Conservation (phyloP, 306 rosid species). For the Prunus mira region DNA sequence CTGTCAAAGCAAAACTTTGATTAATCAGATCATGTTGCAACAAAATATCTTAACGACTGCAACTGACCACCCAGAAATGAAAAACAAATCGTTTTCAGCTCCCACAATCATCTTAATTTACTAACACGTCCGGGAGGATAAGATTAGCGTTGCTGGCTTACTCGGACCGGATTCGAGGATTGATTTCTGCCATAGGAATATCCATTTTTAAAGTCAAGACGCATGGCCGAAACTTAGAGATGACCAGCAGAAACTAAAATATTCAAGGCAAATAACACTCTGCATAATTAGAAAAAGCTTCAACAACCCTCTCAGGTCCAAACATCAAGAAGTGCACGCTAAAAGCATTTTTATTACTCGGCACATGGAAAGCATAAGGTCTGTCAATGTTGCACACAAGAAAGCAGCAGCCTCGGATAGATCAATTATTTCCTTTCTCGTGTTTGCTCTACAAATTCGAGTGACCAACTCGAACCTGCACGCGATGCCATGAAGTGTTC, state of each 20-base stretch:
- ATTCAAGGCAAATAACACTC: background rate
- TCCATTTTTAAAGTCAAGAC: background rate
- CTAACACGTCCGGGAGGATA: no score
- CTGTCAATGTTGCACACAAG: background rate
- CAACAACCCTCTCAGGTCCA: background rate
- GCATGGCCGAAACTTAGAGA: background rate
- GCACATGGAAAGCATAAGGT: background rate
- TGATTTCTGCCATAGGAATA: background rate
- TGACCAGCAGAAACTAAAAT: background rate
- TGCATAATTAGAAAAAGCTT: background rate
- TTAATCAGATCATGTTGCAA: background rate
- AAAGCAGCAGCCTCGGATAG: background rate
- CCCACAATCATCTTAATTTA: no score
- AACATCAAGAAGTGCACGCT: background rate
- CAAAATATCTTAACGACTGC: background rate
- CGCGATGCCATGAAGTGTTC: conserved; percentile 88
- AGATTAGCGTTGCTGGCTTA: background rate
- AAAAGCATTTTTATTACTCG: background rate
- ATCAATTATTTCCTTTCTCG: background rate
- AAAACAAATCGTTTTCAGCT: no score
- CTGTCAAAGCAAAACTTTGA: background rate
- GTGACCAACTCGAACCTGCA: conserved; percentile 67
- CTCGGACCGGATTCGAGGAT: background rate
- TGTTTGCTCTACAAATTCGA: conserved; percentile 48
- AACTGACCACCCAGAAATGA: no score